These are phyloP conservation scores for Mycena crocata DNA, from an alignment of 768 basidiomycete species.

Conservation along the genomic window DNA sequence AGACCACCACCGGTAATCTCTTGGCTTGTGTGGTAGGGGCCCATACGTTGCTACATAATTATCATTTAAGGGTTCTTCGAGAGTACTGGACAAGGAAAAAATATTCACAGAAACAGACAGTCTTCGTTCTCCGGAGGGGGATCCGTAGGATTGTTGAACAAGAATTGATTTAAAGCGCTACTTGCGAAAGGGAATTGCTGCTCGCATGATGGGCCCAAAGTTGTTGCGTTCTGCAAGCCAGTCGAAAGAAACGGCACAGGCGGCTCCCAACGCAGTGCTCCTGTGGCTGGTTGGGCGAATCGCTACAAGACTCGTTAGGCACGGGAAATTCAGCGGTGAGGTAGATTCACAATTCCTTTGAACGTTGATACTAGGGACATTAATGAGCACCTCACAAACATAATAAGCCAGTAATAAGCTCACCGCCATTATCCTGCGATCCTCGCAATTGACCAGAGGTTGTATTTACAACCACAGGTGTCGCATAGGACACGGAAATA, in stretches of 20 bases:
- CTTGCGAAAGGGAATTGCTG: conserved; percentile 21
- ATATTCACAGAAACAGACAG: conserved; percentile 23
- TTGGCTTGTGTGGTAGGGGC: neutral
- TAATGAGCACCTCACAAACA: neutral
- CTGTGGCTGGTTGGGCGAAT: conserved; percentile 19
- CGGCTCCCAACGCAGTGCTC: conserved; percentile 22
- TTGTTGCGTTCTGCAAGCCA: conserved; percentile 7
- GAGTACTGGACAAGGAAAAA: too few species aligned
- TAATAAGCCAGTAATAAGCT: neutral
- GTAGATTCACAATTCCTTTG: conserved; percentile 9
- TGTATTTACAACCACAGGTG: neutral
- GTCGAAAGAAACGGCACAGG: conserved; percentile 20
- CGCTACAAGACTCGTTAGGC: conserved; percentile 6
- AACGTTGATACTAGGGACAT: conserved; percentile 2
- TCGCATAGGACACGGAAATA: conserved; percentile 1
- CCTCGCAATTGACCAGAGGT: conserved; percentile 11
- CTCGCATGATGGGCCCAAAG: conserved; percentile 20
- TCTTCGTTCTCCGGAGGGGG: conserved; percentile 27
- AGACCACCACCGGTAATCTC: conserved; percentile 12
- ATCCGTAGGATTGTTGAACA: conserved; percentile 22
- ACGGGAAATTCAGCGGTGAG: neutral
- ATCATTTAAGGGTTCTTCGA: neutral
- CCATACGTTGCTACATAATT: conserved; percentile 20
- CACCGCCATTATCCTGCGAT: neutral
- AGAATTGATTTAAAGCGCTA: neutral